Evolutionary conservation across 495 filamentous ascomycete genomes (phyloP), one percentile per base, ranked within the genome.

Genomic region (Aspergillus funiculosus): DNA sequence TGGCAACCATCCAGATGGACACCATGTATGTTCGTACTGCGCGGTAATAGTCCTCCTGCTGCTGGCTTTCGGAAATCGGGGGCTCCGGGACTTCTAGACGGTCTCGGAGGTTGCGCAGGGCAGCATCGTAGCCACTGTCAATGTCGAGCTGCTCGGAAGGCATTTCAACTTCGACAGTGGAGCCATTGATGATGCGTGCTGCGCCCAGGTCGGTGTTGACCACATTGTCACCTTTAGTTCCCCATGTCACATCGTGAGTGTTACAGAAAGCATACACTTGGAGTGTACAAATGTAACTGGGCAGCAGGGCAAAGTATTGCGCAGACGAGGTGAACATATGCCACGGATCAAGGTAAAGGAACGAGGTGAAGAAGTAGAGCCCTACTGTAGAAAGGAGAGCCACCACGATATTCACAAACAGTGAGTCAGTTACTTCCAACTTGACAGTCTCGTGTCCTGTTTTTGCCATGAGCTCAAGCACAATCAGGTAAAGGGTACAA

Each of bases 201-300:
- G 85, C 77, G 43, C 94, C 94, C 2, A 99, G 80, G 61, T 99
- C 94, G 30, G 82, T 94, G 60, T 85, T 81, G 54, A 91, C 81
- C 14, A 90, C 80, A 65, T 99, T 99, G 71, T 99, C 94, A 44
- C 94, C 94, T 64, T 99, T 99, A 18, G 94, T 99, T 34, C 92
- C 92, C 92, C 92, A 98, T 4, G 90, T 94, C 9, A 98, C 89
- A 68, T 98, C 92, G 76, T 98, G 92, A 28, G 92, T 94, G 75
- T 99, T 99, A 75, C 92, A 99, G 65, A 99, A 97, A 26, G 92
- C 92, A 72, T 99, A 99, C 28, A 97, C 89, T 64, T 97, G 94
- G 20, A 99, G 71, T 0, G 87, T 96, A 74, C 92, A 96, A 67
- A 99, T 94, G 70, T 97, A 99, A 35, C 72, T 79, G 0, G 92